Evolutionary conservation across 78 protist species (phyloP), one percentile per base, ranked within the genome.

Genomic region (Emiliania huxleyi): DNA sequence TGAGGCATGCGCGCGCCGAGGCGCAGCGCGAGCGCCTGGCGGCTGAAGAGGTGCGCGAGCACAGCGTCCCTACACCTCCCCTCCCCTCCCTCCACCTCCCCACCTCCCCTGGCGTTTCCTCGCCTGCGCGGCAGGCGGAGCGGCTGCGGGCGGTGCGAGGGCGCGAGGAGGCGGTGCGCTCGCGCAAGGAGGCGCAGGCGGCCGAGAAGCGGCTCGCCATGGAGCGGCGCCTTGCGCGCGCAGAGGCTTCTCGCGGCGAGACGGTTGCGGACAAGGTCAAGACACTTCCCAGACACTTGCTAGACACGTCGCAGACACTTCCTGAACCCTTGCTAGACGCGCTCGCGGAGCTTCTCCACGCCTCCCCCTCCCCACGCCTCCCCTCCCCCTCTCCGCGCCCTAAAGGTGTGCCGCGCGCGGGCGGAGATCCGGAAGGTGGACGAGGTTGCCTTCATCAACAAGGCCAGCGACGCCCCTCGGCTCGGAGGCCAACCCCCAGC

Each of bases 381-480:
- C n/a, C n/a, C n/a, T n/a, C n/a, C n/a, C n/a, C n/a, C n/a, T n/a
- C n/a, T n/a, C n/a, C n/a, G n/a, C n/a, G n/a, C n/a, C n/a, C n/a
- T n/a, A n/a, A n/a, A n/a, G n/a, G n/a, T n/a, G 18, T 37, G 46
- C 4, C 44, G 46, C 48, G 85, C 85, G 46, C 85, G 85, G 15
- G 19, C n/a, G 26, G 85, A 77, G 85, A 40, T 3, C 44, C 85
- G 15, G 33, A 77, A 77, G 85, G 85, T 77, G 85, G 85, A 77
- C 15, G 85, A 77, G 85, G 46, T 77, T 18, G 85, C 85, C 48
- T 77, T 77, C 85, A 77, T 77, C 85, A 77, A 77, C 48, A 62
- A 62, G 75, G 75, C 33, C 29, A 52, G 15, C 29, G 62, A 52
- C 62, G 62, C 8, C 62, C 62, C 29, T 19, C 15, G 62, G 15